Evolutionary conservation across 176 grass and related monocot species (phyloP).

Genomic region (Phyllostachys edulis): DNA sequence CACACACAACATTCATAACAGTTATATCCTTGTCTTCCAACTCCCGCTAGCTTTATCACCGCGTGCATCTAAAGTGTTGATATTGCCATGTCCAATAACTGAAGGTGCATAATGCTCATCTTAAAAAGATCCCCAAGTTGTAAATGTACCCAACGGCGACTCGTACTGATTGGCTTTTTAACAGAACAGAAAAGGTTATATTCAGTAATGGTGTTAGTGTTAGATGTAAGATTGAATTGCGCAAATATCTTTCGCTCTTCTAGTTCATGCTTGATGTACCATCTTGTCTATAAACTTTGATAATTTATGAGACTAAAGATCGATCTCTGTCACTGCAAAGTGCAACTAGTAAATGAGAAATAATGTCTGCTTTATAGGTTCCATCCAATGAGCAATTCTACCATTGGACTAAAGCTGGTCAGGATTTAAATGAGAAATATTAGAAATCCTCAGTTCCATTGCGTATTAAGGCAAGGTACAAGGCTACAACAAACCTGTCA

Average conservation of each 20-base stretch:
- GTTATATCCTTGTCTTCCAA: slow-evolving; percentile 37
- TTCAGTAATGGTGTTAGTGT: background rate
- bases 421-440: background rate
- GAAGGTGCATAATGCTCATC: slow-evolving; percentile 24
- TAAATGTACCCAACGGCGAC: background rate
- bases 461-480: background rate
- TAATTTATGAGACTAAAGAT: background rate
- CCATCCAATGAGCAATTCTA: background rate
- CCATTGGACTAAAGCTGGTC: background rate
- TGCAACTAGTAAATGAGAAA: background rate
- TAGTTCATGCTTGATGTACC: background rate
- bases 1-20: too few relatives aligned
- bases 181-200: background rate
- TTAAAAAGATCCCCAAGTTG: background rate
- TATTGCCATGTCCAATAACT: background rate
- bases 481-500: background rate
- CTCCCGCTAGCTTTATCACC: slow-evolving; percentile 1
- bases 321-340: background rate
- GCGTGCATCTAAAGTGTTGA: slow-evolving; percentile 33
- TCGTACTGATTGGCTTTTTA: background rate
- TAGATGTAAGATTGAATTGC: background rate
- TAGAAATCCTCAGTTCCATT: background rate
- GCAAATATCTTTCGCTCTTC: background rate
- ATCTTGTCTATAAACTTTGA: background rate
- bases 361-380: background rate